Percentiles rank a stretch among this genome's conserved stretches.
Conservation (phyloP, 2,329 filamentous ascomycete species). For the Ophiostoma fasciatum region DNA sequence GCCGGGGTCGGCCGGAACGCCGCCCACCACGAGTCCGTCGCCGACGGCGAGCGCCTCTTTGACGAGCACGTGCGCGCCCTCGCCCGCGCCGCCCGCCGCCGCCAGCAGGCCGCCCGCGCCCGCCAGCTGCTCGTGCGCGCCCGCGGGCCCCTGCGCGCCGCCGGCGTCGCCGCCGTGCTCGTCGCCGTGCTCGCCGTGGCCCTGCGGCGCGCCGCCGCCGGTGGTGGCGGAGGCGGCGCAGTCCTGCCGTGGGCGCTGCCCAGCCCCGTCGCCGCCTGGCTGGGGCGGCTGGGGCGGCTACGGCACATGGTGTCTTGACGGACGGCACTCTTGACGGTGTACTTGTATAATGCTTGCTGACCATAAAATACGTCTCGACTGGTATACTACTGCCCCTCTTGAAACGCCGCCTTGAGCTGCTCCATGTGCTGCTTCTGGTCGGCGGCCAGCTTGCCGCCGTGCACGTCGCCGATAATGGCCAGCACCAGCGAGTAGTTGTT, state of each 20-base stretch:
- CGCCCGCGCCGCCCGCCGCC: constrained; percentile 43
- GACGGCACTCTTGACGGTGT: too few relatives aligned
- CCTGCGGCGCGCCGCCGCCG: constrained; percentile 34
- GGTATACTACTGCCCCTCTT: too few relatives aligned
- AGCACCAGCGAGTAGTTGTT: constrained; percentile 95
- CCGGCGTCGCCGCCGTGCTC: constrained; percentile 51
- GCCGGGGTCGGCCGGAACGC: too few relatives aligned
- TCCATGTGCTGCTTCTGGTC: constrained; percentile 70
- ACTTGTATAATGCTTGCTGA: too few relatives aligned
- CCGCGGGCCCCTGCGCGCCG: constrained; percentile 44
- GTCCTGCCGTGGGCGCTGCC: constrained; percentile 9
- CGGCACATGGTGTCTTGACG: too few relatives aligned
- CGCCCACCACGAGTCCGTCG: constrained; percentile 39
- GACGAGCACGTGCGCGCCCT: constrained; percentile 58
- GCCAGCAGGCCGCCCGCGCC: constrained; percentile 30
- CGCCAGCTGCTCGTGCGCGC: constrained; percentile 39
- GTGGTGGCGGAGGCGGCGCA: constrained; percentile 8
- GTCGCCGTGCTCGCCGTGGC: constrained; percentile 56
- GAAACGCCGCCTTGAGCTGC: constrained; percentile 43
- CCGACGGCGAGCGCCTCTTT: constrained; percentile 55
- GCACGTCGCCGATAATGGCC: constrained; percentile 71
- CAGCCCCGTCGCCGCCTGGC: constrained; percentile 11
- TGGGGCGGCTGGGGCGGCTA: constrained; percentile 11
- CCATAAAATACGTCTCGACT: too few relatives aligned
- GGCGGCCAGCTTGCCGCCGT: constrained; percentile 51